Evolutionary conservation across 176 grass and related monocot species (phyloP), one percentile per base, ranked within the genome.

Genomic region (Thalia dealbata): DNA sequence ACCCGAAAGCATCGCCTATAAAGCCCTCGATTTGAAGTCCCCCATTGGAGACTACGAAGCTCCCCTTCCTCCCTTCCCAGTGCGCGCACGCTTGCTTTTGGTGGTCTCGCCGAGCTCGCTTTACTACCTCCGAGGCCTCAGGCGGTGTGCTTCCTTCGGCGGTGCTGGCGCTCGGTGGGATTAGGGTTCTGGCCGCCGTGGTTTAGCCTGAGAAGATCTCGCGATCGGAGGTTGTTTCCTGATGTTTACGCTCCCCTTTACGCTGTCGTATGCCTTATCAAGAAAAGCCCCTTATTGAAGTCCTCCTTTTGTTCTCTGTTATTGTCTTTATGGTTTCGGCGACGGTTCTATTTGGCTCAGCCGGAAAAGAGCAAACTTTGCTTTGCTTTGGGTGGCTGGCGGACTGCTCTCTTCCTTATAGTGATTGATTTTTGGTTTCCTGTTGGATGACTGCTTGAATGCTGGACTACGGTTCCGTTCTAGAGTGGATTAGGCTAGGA

Each of bases 151-250:
- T 52, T 2, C 23, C 14, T 21, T 62, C 73, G 45, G 19, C 23
- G 22, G 12, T 45, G 10, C 2, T 10, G 6, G 5, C 1, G 1
- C 52, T 64, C 38, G 52, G 13, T 12, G 41, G 22, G 35, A 44
- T 13, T 63, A 63, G 73, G 73, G 56, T 75, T 75, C 32, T 35
- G n/a, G 14, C 19, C 10, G 54, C 28, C 55, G 3, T 45, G 21
- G 6, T 60, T 23, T 42, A 62, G 56, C 38, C 3, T n/a, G n/a
- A 60, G 38, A 63, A 60, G 38, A 63, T 75, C 22, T 46, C 15
- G 30, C 73, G 73, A 75, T 75, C 1, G 32, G 58, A 75, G 73
- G 73, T 75, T 32, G 46, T 44, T 62, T 46, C 38, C 58, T 50
- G 21, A 6, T 46, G 13, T 24, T 30, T 18, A 28, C 21, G 70